Evolutionary conservation across 208 protist genomes (phyloP), one percentile per base, ranked within the genome.

Genomic region (Leishmania amazonensis): DNA sequence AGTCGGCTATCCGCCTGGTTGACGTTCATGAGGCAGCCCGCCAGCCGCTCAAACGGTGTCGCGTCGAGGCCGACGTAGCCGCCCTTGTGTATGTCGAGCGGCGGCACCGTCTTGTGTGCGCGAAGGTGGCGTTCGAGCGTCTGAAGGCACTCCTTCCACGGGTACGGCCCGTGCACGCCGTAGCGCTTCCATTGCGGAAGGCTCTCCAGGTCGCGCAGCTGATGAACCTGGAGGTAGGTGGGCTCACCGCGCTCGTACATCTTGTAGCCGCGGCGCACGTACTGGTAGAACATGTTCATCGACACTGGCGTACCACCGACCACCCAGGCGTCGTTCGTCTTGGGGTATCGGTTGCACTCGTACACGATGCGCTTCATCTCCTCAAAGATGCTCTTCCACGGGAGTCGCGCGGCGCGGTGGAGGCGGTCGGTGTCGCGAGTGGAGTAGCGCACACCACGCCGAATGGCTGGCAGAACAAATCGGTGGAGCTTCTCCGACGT

Each of bases 291-390:
- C 24, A 91, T 78, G 54, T 89, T 89, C 88, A 96, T 89, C 21
- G 92, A 96, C 57, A 96, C 78, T n/a, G 85, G 88, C 38, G 83
- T 94, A 62, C 87, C 85, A 17, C 92, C 92, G 13, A 96, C 89
- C 45, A 96, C 90, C 91, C 92, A 96, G 57, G 88, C 90, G 81
- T 96, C 92, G 84, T 96, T 96, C 19, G 85, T 92, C 73, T 96
- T 96, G 17, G 92, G 92, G 76, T 94, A 96, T 49, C 92, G 87
- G 81, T 94, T 83, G 80, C 92, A 96, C 75, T 96, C 88, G 38
- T 89, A 68, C 19, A 96, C 90, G 67, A 96, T 88, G 49, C 92
- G 92, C 60, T 78, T 83, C 85, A 96, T 78, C 83, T 96, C 92
- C n/a, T 21, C 76, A 79, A 96, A 96, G 54, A 88, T 88, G 38